These are phyloP conservation scores for Peronosclerospora sorghi DNA, from an alignment of 352 stramenopile species.

Conservation along the genomic window DNA sequence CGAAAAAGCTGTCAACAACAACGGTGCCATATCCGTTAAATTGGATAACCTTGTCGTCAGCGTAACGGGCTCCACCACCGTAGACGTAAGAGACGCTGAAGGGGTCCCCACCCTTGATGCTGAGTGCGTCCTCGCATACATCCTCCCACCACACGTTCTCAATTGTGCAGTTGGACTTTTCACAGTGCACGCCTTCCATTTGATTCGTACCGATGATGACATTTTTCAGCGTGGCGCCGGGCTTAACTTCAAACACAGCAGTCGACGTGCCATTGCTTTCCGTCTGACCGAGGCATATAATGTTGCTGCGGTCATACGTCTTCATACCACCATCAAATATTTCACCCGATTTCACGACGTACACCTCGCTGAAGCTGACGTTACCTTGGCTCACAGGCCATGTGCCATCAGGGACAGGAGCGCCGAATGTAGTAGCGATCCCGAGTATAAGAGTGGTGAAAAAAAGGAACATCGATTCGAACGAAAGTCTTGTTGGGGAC, in stretches of 20 bases:
- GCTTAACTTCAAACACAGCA: conserved; percentile 33
- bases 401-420: conserved; percentile 20
- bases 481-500: no score
- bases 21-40: conserved; percentile 25
- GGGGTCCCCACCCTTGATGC: conserved; percentile 26
- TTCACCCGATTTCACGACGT: conserved; percentile 25
- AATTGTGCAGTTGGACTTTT: conserved; percentile 14
- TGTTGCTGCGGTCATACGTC: conserved; percentile 19
- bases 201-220: conserved; percentile 41
- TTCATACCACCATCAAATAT: conserved; percentile 38
- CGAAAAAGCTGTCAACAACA: conserved; percentile 16
- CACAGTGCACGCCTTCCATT: no score
- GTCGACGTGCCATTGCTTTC: conserved; percentile 17
- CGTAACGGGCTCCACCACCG: conserved; percentile 31
- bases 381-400: conserved; percentile 21
- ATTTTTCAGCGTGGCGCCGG: conserved; percentile 38
- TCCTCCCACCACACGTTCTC: conserved; percentile 20
- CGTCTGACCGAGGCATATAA: conserved; percentile 26
- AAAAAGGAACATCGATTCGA: no score
- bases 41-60: conserved; percentile 46
- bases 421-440: no score
- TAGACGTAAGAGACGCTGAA: conserved; percentile 22
- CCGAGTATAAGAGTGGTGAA: no score
- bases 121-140: conserved; percentile 26
- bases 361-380: conserved; percentile 15